Percentiles rank a stretch among this genome's conserved stretches.
Evolutionary conservation across 108 stramenopile genomes (phyloP).

Genomic region (Skeletonema costatum): DNA sequence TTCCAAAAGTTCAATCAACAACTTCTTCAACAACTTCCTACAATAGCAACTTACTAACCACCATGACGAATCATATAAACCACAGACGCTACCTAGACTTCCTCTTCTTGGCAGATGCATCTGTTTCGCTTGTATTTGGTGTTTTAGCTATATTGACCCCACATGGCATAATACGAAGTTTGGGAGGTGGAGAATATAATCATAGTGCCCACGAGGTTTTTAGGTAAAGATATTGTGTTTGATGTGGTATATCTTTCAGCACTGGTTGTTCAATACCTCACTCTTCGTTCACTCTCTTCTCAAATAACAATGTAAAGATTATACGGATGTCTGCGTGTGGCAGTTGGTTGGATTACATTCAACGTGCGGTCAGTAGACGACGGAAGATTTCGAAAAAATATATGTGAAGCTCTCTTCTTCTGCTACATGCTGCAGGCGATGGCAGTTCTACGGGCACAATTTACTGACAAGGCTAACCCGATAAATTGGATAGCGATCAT

Average conservation of each 20-base stretch:
- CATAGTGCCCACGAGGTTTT: constrained; percentile 82
- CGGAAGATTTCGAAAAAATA: constrained; percentile 75
- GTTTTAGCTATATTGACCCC: constrained; percentile 65
- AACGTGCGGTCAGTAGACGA: constrained; percentile 79
- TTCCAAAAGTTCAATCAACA: too few relatives aligned
- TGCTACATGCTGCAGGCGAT: constrained; percentile 81
- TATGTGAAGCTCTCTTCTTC: constrained; percentile 80
- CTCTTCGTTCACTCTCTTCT: background rate
- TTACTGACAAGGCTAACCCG: constrained; percentile 61
- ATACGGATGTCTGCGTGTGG: constrained; percentile 82
- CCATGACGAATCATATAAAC: constrained; percentile 21
- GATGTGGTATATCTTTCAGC: background rate
- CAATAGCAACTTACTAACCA: too few relatives aligned
- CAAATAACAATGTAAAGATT: constrained; percentile 21
- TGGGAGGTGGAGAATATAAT: constrained; percentile 66
- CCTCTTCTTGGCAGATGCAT: constrained; percentile 73
- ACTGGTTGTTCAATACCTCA: background rate
- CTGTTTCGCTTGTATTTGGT: constrained; percentile 68
- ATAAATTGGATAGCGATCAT: constrained; percentile 83
- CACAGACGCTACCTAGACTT: constrained; percentile 59
- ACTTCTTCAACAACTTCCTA: too few relatives aligned
- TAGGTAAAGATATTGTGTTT: constrained; percentile 44
- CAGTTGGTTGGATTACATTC: constrained; percentile 85
- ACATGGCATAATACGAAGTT: constrained; percentile 56
- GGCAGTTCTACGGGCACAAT: constrained; percentile 81